Evolutionary conservation across 352 stramenopile species (phyloP).

Genomic region (Globisporangium solare): DNA sequence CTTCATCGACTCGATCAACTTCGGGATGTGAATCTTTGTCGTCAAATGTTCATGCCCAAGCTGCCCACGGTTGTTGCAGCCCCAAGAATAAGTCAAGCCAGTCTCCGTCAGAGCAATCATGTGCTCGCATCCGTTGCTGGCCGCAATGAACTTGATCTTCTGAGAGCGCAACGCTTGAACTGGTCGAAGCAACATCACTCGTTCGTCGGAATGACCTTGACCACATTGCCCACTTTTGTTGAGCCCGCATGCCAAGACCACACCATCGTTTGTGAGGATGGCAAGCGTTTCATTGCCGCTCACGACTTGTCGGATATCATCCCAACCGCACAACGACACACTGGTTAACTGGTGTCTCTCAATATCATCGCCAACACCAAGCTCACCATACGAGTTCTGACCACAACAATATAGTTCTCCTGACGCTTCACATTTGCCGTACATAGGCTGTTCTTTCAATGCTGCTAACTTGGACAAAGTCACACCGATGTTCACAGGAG

Average conservation of each 20-base stretch:
- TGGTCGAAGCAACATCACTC: slow-evolving; percentile 78
- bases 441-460: slow-evolving; percentile 83
- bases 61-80: slow-evolving; percentile 85
- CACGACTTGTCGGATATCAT: slow-evolving; percentile 79
- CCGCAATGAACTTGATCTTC: slow-evolving; percentile 74
- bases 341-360: slow-evolving; percentile 76
- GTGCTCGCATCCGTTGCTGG: slow-evolving; percentile 87
- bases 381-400: slow-evolving; percentile 87
- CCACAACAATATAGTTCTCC: slow-evolving; percentile 85
- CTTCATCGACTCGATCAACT: slow-evolving; percentile 81
- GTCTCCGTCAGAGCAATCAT: slow-evolving; percentile 82
- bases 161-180: slow-evolving; percentile 76
- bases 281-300: slow-evolving; percentile 82
- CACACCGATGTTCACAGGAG: slow-evolving; percentile 42
- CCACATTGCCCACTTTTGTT: slow-evolving; percentile 89
- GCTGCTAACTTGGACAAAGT: slow-evolving; percentile 64
- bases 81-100: slow-evolving; percentile 81
- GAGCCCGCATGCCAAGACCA: slow-evolving; percentile 75
- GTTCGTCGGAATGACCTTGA: slow-evolving; percentile 84
- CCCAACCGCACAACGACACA: slow-evolving; percentile 73
- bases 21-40: slow-evolving; percentile 81
- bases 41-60: slow-evolving; percentile 81
- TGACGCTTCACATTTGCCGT: slow-evolving; percentile 80
- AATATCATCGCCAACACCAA: slow-evolving; percentile 82
- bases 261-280: slow-evolving; percentile 77